Evolutionary conservation across 805 yeast species (phyloP).

Genomic region (Lipomyces spencermartinsiae): DNA sequence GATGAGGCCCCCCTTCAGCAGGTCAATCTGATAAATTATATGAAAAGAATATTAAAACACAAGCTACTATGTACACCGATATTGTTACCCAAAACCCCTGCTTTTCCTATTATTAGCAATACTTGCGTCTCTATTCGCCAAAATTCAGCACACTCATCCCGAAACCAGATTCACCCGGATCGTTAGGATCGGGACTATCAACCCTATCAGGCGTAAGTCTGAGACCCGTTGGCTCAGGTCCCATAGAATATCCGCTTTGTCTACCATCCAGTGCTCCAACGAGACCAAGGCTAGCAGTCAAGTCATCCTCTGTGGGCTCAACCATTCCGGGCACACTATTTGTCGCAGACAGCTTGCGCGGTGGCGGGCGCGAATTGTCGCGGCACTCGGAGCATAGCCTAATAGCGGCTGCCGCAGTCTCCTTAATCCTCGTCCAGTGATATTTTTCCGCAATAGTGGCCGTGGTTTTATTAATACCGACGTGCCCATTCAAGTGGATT

Average conservation of each 20-base stretch:
- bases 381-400: constrained; percentile 78
- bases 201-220: background rate
- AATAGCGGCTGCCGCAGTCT: constrained; percentile 80
- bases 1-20: background rate
- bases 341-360: background rate
- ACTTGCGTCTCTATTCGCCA: background rate
- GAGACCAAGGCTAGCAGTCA: constrained; percentile 3
- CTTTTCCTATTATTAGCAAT: background rate
- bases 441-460: constrained; percentile 75
- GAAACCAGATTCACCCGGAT: constrained; percentile 1
- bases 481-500: constrained; percentile 72
- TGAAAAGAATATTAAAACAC: background rate
- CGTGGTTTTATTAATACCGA: constrained; percentile 89
- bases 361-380: constrained; percentile 49
- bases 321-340: constrained; percentile 2
- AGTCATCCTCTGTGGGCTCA: constrained; percentile 1
- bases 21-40: background rate
- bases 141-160: constrained; percentile 4
- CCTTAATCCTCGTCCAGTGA: constrained; percentile 92
- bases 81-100: background rate
- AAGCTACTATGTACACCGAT: background rate
- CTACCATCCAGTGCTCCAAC: constrained; percentile 1
- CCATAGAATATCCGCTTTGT: background rate
- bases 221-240: background rate
- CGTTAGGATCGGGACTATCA: constrained; percentile 1